A percentile compares a stretch with the other conserved stretches of the same genome.
Evolutionary conservation across 2,329 filamentous ascomycete genomes (phyloP).

Genomic region (Aspergillus ochraceoroseus): DNA sequence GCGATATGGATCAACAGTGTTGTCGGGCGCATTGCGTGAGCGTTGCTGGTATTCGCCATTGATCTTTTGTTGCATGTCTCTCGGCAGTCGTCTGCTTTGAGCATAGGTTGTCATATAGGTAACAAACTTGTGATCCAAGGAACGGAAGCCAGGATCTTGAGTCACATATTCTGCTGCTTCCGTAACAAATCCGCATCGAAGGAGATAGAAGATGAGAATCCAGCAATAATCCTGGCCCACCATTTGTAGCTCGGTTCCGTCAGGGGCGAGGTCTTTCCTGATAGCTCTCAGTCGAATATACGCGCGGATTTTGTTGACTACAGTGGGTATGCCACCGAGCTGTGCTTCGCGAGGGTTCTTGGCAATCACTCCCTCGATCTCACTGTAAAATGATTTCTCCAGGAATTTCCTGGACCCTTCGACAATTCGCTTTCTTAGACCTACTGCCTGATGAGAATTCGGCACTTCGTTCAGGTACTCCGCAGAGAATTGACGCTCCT

Average conservation of each 20-base stretch:
- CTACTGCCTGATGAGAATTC: slow-evolving; percentile 59
- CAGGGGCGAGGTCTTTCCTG: slow-evolving; percentile 77
- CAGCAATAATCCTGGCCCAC: slow-evolving; percentile 81
- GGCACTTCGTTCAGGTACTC: slow-evolving; percentile 72
- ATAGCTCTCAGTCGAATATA: slow-evolving; percentile 78
- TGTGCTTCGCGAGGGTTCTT: slow-evolving; percentile 85
- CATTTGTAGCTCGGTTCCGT: slow-evolving; percentile 74
- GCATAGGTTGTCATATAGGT: slow-evolving; percentile 83
- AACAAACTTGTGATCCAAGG: slow-evolving; percentile 83
- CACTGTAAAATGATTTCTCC: slow-evolving; percentile 72
- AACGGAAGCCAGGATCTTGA: slow-evolving; percentile 73
- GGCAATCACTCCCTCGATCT: slow-evolving; percentile 70
- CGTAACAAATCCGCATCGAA: slow-evolving; percentile 75
- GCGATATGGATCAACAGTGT: slow-evolving; percentile 86
- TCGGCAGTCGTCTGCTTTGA: slow-evolving; percentile 69
- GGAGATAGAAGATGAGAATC: slow-evolving; percentile 88
- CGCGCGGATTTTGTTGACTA: slow-evolving; percentile 84
- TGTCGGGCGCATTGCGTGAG: slow-evolving; percentile 74
- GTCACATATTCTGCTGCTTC: slow-evolving; percentile 86
- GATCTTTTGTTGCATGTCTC: slow-evolving; percentile 78
- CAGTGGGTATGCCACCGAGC: slow-evolving; percentile 80
- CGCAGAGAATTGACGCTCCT: slow-evolving; percentile 68
- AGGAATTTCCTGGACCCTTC: slow-evolving; percentile 73
- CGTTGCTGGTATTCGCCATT: slow-evolving; percentile 85
- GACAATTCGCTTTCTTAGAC: slow-evolving; percentile 73